Evolutionary conservation across 202 grass and related monocot species (phyloP).

Genomic region (Alloteropsis angusta): DNA sequence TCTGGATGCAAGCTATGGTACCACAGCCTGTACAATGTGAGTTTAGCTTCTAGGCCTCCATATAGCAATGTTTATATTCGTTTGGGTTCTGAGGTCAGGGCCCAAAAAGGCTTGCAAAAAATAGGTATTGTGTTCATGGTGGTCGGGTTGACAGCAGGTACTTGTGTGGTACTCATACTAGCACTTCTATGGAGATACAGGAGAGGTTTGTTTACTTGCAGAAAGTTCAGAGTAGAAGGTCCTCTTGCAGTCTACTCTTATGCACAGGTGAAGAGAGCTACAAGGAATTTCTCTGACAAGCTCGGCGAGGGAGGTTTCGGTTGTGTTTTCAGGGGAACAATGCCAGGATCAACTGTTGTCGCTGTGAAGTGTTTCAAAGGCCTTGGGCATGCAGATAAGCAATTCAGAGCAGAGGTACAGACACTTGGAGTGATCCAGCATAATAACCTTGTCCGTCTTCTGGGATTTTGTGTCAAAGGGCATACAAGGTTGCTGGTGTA

Average conservation of each 20-base stretch:
- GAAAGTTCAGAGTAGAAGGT: background rate
- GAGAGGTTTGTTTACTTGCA: background rate
- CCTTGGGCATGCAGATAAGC: background rate
- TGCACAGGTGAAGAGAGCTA: background rate
- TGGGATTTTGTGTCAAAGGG: background rate
- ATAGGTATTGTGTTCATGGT: background rate
- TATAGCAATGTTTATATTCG: conserved; percentile 4
- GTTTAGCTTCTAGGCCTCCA: background rate
- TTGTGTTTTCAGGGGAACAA: background rate
- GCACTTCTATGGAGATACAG: background rate
- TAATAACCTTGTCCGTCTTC: background rate
- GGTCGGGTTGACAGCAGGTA: background rate
- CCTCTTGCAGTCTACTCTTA: background rate
- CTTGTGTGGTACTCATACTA: background rate
- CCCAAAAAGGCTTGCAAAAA: background rate
- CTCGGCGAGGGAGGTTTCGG: conserved; percentile 4
- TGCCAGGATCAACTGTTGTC: background rate
- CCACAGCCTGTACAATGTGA: background rate
- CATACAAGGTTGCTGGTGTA: background rate
- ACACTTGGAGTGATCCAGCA: background rate
- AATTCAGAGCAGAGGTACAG: background rate
- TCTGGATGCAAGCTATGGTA: background rate
- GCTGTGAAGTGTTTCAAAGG: conserved; percentile 9
- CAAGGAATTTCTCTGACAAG: background rate
- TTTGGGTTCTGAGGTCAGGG: background rate